Evolutionary conservation across 768 basidiomycete genomes (phyloP).

Genomic region (Clitopilus hobsonii): DNA sequence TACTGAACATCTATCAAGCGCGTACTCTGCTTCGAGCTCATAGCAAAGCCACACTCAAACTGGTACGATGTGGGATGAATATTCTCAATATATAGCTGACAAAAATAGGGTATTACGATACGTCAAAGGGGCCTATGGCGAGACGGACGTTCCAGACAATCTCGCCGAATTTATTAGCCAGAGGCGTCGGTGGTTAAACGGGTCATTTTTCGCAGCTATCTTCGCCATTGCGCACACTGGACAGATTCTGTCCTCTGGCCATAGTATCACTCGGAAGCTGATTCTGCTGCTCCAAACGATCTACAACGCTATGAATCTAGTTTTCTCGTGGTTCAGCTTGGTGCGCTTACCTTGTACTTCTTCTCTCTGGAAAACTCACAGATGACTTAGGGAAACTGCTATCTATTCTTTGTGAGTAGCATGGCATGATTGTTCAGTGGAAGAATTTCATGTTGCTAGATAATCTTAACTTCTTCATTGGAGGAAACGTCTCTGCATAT

Average conservation of each 20-base stretch:
- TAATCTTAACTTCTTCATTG: slow-evolving; percentile 83
- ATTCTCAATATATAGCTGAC: no score
- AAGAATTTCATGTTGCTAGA: slow-evolving; percentile 32
- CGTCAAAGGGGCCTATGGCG: slow-evolving; percentile 90
- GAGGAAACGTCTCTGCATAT: slow-evolving; percentile 70
- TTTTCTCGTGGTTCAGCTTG: slow-evolving; percentile 93
- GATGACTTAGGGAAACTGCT: slow-evolving; percentile 75
- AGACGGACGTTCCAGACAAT: slow-evolving; percentile 91
- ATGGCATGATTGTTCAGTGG: neutral
- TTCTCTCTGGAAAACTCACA: neutral
- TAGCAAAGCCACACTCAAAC: slow-evolving; percentile 69
- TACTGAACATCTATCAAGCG: slow-evolving; percentile 25
- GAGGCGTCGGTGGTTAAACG: slow-evolving; percentile 84
- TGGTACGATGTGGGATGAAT: no score
- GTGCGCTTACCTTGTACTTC: slow-evolving; percentile 35
- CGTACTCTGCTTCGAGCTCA: slow-evolving; percentile 76
- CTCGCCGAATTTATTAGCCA: slow-evolving; percentile 93
- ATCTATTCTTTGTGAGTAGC: slow-evolving; percentile 82
- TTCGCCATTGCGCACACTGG: slow-evolving; percentile 89
- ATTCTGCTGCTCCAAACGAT: slow-evolving; percentile 74
- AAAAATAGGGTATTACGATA: slow-evolving; percentile 97
- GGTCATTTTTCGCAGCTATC: slow-evolving; percentile 92
- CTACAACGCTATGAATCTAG: slow-evolving; percentile 82
- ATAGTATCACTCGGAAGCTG: slow-evolving; percentile 71
- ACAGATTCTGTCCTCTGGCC: slow-evolving; percentile 76